Evolutionary conservation across 2,329 filamentous ascomycete species (phyloP).

Genomic region (Tolypocladium paradoxum): DNA sequence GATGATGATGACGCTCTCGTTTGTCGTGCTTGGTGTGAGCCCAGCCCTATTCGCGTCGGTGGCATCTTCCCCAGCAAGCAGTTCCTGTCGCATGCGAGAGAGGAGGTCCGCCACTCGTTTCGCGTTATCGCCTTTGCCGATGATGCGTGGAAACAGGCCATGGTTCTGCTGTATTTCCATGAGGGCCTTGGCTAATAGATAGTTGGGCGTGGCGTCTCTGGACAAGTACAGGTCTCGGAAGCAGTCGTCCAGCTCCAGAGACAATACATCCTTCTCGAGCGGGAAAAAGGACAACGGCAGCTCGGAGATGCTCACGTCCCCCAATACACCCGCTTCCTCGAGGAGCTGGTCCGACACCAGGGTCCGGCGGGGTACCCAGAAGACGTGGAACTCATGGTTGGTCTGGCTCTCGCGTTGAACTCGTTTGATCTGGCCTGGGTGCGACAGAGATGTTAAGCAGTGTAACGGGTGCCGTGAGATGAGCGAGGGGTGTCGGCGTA

Average conservation of each 20-base stretch:
- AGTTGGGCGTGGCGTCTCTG: slow-evolving; percentile 86
- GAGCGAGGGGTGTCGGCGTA: slow-evolving; percentile 34
- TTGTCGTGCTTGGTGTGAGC: slow-evolving; percentile 72
- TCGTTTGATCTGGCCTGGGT: slow-evolving; percentile 76
- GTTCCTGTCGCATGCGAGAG: slow-evolving; percentile 82
- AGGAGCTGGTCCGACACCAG: slow-evolving; percentile 83
- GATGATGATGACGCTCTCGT: slow-evolving; percentile 87
- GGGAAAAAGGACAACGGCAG: slow-evolving; percentile 85
- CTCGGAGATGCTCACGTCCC: slow-evolving; percentile 82
- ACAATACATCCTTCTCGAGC: slow-evolving; percentile 81
- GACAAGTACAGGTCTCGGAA: slow-evolving; percentile 81
- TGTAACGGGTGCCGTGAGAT: neutral
- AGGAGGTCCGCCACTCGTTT: slow-evolving; percentile 80
- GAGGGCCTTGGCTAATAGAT: slow-evolving; percentile 77
- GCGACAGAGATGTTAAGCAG: slow-evolving; percentile 21
- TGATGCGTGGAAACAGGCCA: slow-evolving; percentile 86
- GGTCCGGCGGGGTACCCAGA: slow-evolving; percentile 90
- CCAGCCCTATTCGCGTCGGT: slow-evolving; percentile 51
- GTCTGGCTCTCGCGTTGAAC: slow-evolving; percentile 79
- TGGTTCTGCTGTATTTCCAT: slow-evolving; percentile 91
- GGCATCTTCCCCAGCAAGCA: slow-evolving; percentile 67
- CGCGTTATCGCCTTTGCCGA: slow-evolving; percentile 92
- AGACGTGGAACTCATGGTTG: slow-evolving; percentile 92
- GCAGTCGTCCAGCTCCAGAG: slow-evolving; percentile 77
- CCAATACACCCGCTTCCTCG: slow-evolving; percentile 85